Evolutionary conservation across 129 eudicot species (phyloP), one percentile per base, ranked within the genome.

Genomic region (Rutidosis leptorrhynchoides): DNA sequence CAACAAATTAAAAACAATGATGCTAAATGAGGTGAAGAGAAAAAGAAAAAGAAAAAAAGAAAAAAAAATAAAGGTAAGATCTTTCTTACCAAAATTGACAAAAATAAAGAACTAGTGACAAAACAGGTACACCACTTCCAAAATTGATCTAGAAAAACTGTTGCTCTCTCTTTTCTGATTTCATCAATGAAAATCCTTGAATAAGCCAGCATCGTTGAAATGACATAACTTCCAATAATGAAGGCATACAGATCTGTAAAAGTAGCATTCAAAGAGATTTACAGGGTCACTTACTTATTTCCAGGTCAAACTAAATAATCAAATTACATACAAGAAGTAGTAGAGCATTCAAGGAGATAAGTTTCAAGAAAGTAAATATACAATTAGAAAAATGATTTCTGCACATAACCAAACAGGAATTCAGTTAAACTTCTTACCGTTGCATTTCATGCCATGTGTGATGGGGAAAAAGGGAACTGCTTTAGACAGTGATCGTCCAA

Each of bases 371-470:
- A 40, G 46, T 12, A 40, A 40, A 40, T 12, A 51, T n/a, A 51
- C 3, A 7, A 87, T 81, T 95, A 84, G 89, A 26, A 83, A 1
- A 71, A 62, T 12, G 46, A 40, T 35, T 35, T 8, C 16, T 16
- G 1, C 46, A 40, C n/a, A 40, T 40, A 12, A 40, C 16, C 46
- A 40, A 40, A 40, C 46, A 40, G 46, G 46, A 37, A 4, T 10
- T 48, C 7, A 48, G 6, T 54, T 19, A 79, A 37, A 35, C 42
- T 66, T 63, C 70, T 62, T 53, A 88, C 98, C 96, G 25, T 88
- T 92, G 92, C 96, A 85, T 81, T 87, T 92, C 46, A 85, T 89
- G 74, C 96, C 96, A 63, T 92, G 96, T 33, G 96, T 83, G 67
- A 84, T 83, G 33, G 98, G 98, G 53, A 92, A 91, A 69, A 85